Evolutionary conservation across 2,329 filamentous ascomycete genomes (phyloP).

Genomic region (Colletotrichum agaves): DNA sequence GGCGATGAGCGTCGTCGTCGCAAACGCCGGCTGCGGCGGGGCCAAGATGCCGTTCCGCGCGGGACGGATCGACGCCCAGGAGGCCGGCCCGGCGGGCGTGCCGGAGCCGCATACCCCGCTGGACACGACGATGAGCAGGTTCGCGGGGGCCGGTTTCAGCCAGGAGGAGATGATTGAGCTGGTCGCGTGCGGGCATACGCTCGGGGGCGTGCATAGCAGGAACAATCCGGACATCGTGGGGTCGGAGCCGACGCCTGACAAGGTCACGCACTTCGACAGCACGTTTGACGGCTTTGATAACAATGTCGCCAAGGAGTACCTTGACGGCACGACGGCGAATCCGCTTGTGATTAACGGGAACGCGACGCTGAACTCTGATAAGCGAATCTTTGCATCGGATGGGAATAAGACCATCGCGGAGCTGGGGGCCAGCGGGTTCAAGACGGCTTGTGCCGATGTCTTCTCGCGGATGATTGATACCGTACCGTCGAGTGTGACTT

Average conservation of each 20-base stretch:
- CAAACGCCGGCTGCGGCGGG: slow-evolving; percentile 41
- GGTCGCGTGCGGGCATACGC: slow-evolving; percentile 43
- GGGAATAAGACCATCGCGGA: slow-evolving; percentile 54
- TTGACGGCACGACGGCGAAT: slow-evolving; percentile 39
- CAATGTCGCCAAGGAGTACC: slow-evolving; percentile 39
- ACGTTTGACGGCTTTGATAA: slow-evolving; percentile 41
- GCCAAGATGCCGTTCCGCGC: slow-evolving; percentile 41
- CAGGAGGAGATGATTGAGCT: slow-evolving; percentile 42
- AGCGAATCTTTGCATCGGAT: slow-evolving; percentile 40
- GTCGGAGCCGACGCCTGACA: slow-evolving; percentile 31
- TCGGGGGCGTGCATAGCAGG: slow-evolving; percentile 42
- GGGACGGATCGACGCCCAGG: slow-evolving; percentile 41
- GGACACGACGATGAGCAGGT: slow-evolving; percentile 38
- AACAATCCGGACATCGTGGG: slow-evolving; percentile 42
- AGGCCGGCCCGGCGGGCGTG: slow-evolving; percentile 42
- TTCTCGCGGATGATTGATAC: slow-evolving; percentile 50
- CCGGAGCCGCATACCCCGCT: slow-evolving; percentile 42
- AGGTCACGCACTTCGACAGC: slow-evolving; percentile 50
- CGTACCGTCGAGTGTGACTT: slow-evolving; percentile 44
- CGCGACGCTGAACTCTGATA: slow-evolving; percentile 40
- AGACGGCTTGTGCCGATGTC: slow-evolving; percentile 44
- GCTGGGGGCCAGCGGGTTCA: slow-evolving; percentile 52
- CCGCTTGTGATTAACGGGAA: slow-evolving; percentile 41
- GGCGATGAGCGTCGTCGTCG: slow-evolving; percentile 45
- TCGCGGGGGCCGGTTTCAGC: slow-evolving; percentile 41